Conservation (phyloP, 2,329 filamentous ascomycete species). For the Aureobasidium sp. region DNA sequence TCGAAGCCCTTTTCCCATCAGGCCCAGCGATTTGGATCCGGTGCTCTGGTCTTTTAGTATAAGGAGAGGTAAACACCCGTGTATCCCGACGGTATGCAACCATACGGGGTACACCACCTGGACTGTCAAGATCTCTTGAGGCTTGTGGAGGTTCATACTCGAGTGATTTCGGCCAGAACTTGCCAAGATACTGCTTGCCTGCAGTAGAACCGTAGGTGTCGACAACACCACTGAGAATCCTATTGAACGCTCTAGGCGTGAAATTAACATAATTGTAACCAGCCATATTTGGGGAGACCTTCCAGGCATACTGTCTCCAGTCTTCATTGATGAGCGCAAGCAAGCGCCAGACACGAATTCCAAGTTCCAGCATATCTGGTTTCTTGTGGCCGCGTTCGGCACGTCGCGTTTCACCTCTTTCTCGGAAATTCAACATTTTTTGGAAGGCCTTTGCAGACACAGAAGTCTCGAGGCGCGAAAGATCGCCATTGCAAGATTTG, state of each 20-base stretch:
- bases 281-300: slow-evolving; percentile 24
- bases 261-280: slow-evolving; percentile 15
- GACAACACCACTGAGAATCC: slow-evolving; percentile 48
- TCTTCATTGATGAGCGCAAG: slow-evolving; percentile 25
- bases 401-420: not conserved
- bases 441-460: not conserved
- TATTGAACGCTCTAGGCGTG: slow-evolving; percentile 41
- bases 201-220: slow-evolving; percentile 40
- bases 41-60: not conserved
- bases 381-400: not conserved
- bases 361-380: not conserved
- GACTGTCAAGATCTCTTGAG: not conserved
- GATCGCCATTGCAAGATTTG: not conserved
- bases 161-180: slow-evolving; percentile 37
- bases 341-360: slow-evolving; percentile 8
- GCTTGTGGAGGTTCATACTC: not conserved
- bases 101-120: slow-evolving; percentile 3
- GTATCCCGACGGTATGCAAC: not conserved
- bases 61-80: not conserved
- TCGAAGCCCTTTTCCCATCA: not conserved
- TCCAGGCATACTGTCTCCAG: slow-evolving; percentile 18
- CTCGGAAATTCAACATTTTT: not conserved
- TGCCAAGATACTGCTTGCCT: slow-evolving; percentile 43
- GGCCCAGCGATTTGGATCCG: not conserved
- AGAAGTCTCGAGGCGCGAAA: not conserved